Evolutionary conservation across 1,139 yeast genomes (phyloP).

Genomic region (Lodderomyces beijingensis): DNA sequence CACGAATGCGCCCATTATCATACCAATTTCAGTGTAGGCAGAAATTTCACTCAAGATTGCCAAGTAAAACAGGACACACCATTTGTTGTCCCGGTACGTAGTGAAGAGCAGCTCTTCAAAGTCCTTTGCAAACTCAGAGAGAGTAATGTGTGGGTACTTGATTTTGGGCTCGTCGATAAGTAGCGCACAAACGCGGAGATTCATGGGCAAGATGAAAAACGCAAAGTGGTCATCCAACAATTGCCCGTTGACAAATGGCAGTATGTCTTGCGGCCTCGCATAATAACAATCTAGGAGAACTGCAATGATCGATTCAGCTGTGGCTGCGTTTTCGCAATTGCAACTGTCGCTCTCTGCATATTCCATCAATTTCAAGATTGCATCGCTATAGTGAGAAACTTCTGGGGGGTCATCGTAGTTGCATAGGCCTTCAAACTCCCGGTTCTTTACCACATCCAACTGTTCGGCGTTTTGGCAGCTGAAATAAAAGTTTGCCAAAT

Average conservation of each 20-base stretch:
- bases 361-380: constrained; percentile 12
- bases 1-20: constrained; percentile 23
- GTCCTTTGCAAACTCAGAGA: constrained; percentile 10
- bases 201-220: constrained; percentile 27
- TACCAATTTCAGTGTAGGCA: constrained; percentile 17
- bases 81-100: constrained; percentile 10
- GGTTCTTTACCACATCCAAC: constrained; percentile 2
- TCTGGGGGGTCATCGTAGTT: not conserved
- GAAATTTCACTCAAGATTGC: constrained; percentile 32
- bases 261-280: constrained; percentile 14
- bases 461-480: constrained; percentile 4
- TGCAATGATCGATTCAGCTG: constrained; percentile 38
- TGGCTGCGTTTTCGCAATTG: constrained; percentile 18
- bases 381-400: constrained; percentile 10
- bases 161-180: constrained; percentile 22
- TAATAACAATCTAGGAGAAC: constrained; percentile 25
- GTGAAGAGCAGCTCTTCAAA: constrained; percentile 8
- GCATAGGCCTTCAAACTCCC: not conserved
- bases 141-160: constrained; percentile 13
- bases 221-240: constrained; percentile 8
- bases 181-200: constrained; percentile 29
- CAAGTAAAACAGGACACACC: constrained; percentile 31
- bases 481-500: constrained; percentile 38
- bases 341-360: constrained; percentile 9
- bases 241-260: constrained; percentile 16